phyloP scores from a whole-genome alignment of 1,284 basidiomycete genomes.

The Sanghuangporus sanghuang region DNA sequence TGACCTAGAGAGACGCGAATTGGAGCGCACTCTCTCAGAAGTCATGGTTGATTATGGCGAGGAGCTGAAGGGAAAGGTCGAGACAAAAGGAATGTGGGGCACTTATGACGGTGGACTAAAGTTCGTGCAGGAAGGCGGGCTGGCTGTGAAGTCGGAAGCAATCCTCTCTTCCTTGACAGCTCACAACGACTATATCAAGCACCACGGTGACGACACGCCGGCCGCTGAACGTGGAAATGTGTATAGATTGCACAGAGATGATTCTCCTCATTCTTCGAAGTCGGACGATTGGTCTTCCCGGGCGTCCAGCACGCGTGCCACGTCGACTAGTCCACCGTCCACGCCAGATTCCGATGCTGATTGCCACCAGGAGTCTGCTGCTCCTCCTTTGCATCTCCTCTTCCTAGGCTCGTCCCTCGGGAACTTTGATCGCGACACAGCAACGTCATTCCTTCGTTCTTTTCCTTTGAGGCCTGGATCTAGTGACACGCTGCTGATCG shows the following conservation, averaged over 20 bases:
- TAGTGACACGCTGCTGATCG: conserved; percentile 72
- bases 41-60: conserved; percentile 64
- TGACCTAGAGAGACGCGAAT: conserved; percentile 85
- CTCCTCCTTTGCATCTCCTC: conserved; percentile 68
- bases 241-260: not conserved
- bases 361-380: conserved; percentile 6
- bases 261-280: conserved; percentile 11
- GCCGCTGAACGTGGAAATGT: not conserved
- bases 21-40: conserved; percentile 74
- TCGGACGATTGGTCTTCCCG: conserved; percentile 8
- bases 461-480: conserved; percentile 73
- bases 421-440: conserved; percentile 80
- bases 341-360: conserved; percentile 29
- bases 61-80: conserved; percentile 64
- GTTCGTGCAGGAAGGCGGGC: conserved; percentile 57
- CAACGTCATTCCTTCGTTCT: conserved; percentile 70
- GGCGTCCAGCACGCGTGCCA: conserved; percentile 8
- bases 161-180: not conserved
- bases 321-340: conserved; percentile 31
- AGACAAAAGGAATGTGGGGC: conserved; percentile 80
- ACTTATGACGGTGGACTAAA: conserved; percentile 83
- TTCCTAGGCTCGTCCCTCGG: conserved; percentile 96
- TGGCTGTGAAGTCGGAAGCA: conserved; percentile 24
- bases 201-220: not conserved
- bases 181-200: not conserved